Evolutionary conservation across 805 yeast species (phyloP), one percentile per base, ranked within the genome.

Genomic region (Nakazawaea anatomiae): DNA sequence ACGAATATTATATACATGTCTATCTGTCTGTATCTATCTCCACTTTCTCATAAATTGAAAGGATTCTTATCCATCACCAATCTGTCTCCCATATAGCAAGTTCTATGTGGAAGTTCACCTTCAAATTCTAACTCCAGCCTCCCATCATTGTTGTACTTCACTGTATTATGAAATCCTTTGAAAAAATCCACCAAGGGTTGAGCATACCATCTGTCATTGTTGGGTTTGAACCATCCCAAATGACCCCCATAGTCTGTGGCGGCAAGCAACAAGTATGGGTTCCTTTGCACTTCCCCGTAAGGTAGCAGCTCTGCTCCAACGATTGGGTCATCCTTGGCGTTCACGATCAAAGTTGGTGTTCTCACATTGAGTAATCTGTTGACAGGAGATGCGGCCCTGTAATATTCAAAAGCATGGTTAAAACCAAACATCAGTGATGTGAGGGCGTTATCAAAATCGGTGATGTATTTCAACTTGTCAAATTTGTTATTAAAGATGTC

Each of bases 241-340:
- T 88, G 96, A 1, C 96, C 95, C 6, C 96, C 96, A 48, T 77
- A 71, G 41, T 76, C 73, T 6, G 91, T 84, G 52, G 81, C 76
- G 5, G 82, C 71, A 59, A 84, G 57, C 42, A 77, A 67, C 35
- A 80, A 66, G 60, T 76, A 80, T 1, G 95, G 94, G 60, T 87
- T 87, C 32, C 61, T 55, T 39, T 60, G 55, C 25, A 78, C 73
- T 53, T 82, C 84, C 12, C 60, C 61, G 38, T 63, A 61, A 1
- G 94, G 94, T 29, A 85, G 61, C 27, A 71, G 63, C 30, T 61
- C 65, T 1, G 70, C 69, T 11, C 86, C 81, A 11, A 82, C 82
- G 36, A 88, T 76, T 6, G 96, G 95, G 60, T 87, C 96, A 63
- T 88, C 96, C 29, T 72, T 56, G 1, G 95, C 72, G 60, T 80